Evolutionary conservation across 805 yeast genomes (phyloP), one percentile per base, ranked within the genome.

Genomic region (Myxozyma melibiosi): DNA sequence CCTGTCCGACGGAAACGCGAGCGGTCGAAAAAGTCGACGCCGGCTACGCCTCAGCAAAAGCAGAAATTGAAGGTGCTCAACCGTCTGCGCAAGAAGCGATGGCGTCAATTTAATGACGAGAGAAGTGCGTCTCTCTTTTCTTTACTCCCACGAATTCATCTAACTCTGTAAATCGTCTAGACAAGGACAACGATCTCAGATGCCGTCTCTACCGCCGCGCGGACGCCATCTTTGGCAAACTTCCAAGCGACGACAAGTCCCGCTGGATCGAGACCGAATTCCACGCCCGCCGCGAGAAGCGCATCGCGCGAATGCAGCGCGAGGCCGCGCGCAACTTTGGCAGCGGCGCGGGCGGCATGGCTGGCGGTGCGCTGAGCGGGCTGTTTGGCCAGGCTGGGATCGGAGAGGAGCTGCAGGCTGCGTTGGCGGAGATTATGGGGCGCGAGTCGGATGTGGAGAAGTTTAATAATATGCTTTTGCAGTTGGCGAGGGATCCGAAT

Each of bases 141-240:
- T 11, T 13, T 16, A 46, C 22, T 13, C 27, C 7, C 18, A 9
- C 13, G 33, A 9, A 27, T 9, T n/a, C 9, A n/a, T 24, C 24
- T 24, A 18, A 31, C 48, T 49, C 33, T 27, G 33, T 13, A 39
- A 11, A 4, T 41, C 14, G 9, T 31, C 25, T 37, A 53, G 62
- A 91, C 71, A 85, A 88, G 73, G 96, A 90, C 70, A 86, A 89
- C 66, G 98, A 92, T 68, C 75, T 92, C 53, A 78, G 96, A 51
- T 82, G 88, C 0, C 76, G 98, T 53, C 84, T 92, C 20, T 78
- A 81, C 62, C 85, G 85, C 63, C 76, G 94, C 39, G 97, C 97
- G 0, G 76, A 74, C 37, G 73, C 72, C 18, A 72, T 85, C 64
- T 90, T 82, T 73, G 94, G 96, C 1, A 79, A 76, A 8, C 76